Evolutionary conservation across 208 protist species (phyloP).

Genomic region (Leishmania turanica): DNA sequence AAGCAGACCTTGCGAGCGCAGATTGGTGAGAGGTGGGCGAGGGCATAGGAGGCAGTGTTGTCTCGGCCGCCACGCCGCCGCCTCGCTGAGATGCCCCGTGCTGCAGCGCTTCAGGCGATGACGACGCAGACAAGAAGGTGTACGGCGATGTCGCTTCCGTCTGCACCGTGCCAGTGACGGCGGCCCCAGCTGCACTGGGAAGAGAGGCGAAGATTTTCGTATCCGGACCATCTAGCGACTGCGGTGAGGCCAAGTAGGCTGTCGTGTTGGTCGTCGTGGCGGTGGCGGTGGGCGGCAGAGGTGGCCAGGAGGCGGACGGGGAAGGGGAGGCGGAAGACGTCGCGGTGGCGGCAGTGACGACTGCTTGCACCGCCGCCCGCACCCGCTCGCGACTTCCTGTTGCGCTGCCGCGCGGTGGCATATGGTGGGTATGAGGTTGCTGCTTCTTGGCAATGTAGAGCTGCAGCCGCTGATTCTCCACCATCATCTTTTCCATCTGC

Average conservation of each 20-base stretch:
- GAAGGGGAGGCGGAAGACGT: neutral
- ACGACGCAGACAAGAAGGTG: constrained; percentile 9
- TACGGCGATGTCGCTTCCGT: constrained; percentile 8
- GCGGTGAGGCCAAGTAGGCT: neutral
- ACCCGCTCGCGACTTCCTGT: constrained; percentile 8
- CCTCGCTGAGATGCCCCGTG: neutral
- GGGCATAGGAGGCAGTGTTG: neutral
- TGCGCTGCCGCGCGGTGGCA: neutral
- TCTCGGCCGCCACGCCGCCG: neutral
- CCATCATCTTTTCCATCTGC: constrained; percentile 52
- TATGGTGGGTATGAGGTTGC: neutral
- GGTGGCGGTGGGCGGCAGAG: neutral
- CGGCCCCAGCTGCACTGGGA: neutral
- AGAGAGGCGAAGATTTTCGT: neutral
- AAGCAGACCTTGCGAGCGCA: neutral
- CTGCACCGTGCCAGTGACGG: neutral
- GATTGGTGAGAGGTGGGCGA: neutral
- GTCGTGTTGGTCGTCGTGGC: neutral
- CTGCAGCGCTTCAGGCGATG: constrained; percentile 2
- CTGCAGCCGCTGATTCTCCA: constrained; percentile 76
- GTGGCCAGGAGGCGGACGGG: constrained; percentile 12
- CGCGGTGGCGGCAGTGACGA: constrained; percentile 5
- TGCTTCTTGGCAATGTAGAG: constrained; percentile 43
- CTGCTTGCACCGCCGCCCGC: constrained; percentile 1
- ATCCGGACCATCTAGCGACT: neutral